Evolutionary conservation across 2,329 filamentous ascomycete genomes (phyloP), one percentile per base, ranked within the genome.

Genomic region (Emydomyces testavorans): DNA sequence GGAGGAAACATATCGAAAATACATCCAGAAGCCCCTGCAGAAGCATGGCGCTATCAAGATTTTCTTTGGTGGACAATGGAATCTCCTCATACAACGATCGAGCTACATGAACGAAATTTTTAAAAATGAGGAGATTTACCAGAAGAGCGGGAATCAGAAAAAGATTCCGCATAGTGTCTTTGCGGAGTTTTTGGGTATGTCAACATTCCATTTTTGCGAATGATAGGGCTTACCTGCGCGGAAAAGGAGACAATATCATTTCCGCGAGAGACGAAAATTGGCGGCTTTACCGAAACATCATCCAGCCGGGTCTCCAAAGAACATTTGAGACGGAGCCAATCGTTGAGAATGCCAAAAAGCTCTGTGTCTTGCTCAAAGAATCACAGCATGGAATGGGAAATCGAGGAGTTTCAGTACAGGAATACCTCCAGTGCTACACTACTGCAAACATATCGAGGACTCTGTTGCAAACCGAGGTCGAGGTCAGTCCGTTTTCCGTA

Each of bases 41-140:
- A 53, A 56, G 36, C 51, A 63, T 44, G 60, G 72, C 2, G 71
- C 70, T 1, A 71, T 73, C 16, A 68, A 71, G 49, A 58, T 74
- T 21, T 75, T 71, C 59, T 73, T 73, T 31, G 71, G 65, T 1
- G 70, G 69, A 0, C 65, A 64, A 34, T 75, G 72, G 72, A 73
- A 71, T 41, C 60, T 75, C 2, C 57, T 75, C 11, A 66, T 73
- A 1, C 67, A 67, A 38, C 64, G 64, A 4, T 71, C 72, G 1
- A 54, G 63, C 0, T 71, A 68, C 49, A 52, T 75, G 2, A 62
- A 63, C 2, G 66, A 72, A 37, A 57, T 64, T 51, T 62, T 64
- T 29, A 60, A 58, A 11, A 58, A 62, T 36, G 61, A 63, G 36
- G 48, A 60, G 5, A 34, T 57, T 3, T 62, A 60, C 42, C 53